Evolutionary conservation across 768 basidiomycete species (phyloP).

Genomic region (Gloeostereum incarnatum): DNA sequence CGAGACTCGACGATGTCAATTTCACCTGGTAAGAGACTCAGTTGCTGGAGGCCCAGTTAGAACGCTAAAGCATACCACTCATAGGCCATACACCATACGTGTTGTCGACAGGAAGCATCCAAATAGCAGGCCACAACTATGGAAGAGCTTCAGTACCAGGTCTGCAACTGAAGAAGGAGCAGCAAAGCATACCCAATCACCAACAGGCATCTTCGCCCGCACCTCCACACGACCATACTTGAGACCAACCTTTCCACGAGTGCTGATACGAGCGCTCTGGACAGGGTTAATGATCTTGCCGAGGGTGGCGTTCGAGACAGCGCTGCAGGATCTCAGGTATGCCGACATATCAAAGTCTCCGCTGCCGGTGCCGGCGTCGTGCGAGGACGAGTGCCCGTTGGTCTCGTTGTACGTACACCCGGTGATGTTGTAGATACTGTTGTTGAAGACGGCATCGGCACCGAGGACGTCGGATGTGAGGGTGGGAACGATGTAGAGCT

Average conservation of each 20-base stretch:
- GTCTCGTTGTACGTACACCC: conserved; percentile 42
- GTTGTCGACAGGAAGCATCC: conserved; percentile 63
- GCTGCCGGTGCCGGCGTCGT: background rate
- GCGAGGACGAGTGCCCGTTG: background rate
- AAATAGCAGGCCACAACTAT: conserved; percentile 51
- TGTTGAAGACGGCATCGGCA: conserved; percentile 34
- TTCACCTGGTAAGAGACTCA: too few species aligned
- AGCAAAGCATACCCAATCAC: conserved; percentile 40
- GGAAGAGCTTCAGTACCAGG: too few species aligned
- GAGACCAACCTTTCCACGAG: conserved; percentile 37
- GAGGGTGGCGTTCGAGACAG: conserved; percentile 28
- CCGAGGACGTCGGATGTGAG: conserved; percentile 57
- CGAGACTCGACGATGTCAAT: too few species aligned
- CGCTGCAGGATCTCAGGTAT: background rate
- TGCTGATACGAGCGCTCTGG: conserved; percentile 66
- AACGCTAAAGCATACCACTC: conserved; percentile 39
- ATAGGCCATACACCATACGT: conserved; percentile 58
- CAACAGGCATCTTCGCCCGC: conserved; percentile 50
- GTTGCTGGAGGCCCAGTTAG: too few species aligned
- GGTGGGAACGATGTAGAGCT: conserved; percentile 76
- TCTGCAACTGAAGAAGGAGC: too few species aligned
- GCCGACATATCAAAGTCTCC: background rate
- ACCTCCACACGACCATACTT: conserved; percentile 53
- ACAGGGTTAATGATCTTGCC: conserved; percentile 64
- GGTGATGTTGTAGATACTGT: conserved; percentile 53